Conservation (phyloP, 2,329 filamentous ascomycete genomes). For the Thielaviopsis punctulata region DNA sequence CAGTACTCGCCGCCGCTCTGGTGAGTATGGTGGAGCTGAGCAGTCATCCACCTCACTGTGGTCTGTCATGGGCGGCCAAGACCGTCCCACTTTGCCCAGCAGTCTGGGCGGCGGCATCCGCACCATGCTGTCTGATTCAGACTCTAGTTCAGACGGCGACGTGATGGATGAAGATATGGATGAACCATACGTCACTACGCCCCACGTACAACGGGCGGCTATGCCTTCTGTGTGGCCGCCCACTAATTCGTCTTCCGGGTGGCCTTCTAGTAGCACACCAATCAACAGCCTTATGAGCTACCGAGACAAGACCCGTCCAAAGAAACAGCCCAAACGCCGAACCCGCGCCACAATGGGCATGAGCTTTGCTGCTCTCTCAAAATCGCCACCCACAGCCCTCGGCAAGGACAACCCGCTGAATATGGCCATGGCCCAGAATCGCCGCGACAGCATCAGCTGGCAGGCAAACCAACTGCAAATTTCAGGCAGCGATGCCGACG, state of each 20-base stretch:
- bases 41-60: slow-evolving; percentile 58
- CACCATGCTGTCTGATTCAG: slow-evolving; percentile 57
- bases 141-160: slow-evolving; percentile 53
- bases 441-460: slow-evolving; percentile 78
- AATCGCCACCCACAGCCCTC: slow-evolving; percentile 50
- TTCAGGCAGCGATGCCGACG: slow-evolving; percentile 52
- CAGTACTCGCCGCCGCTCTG: slow-evolving; percentile 29
- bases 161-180: slow-evolving; percentile 59
- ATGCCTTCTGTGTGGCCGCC: too few species aligned
- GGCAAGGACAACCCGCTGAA: slow-evolving; percentile 19
- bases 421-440: slow-evolving; percentile 33
- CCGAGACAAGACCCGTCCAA: slow-evolving; percentile 55
- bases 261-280: slow-evolving; percentile 46
- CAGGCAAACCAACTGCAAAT: slow-evolving; percentile 81
- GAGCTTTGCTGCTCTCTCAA: slow-evolving; percentile 37
- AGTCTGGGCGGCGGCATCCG: slow-evolving; percentile 57
- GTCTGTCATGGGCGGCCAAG: slow-evolving; percentile 51
- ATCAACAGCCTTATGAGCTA: slow-evolving; percentile 58
- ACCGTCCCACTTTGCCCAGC: slow-evolving; percentile 57
- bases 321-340: slow-evolving; percentile 47
- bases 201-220: slow-evolving; percentile 39
- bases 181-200: slow-evolving; percentile 68
- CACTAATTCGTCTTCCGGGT: slow-evolving; percentile 18
- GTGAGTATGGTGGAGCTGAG: slow-evolving; percentile 32
- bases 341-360: slow-evolving; percentile 30